Percentiles rank a stretch among this genome's conserved stretches.
These are phyloP conservation scores for Pythium brachiatum DNA, from an alignment of 352 stramenopile genomes.

Conservation along the genomic window DNA sequence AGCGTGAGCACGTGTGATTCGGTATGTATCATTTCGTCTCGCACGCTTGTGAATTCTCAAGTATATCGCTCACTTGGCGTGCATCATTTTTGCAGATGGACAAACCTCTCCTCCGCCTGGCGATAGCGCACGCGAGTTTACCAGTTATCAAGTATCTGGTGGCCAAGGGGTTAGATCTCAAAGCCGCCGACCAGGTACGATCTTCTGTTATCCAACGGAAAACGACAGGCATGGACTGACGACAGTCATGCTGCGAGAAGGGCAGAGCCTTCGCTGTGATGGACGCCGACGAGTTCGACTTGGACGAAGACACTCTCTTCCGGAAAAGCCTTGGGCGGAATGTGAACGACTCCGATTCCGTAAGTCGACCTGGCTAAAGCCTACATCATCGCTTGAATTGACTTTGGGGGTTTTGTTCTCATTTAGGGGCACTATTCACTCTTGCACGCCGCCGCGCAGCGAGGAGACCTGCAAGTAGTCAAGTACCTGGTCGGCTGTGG, in stretches of 20 bases:
- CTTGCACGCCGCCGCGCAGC: slow-evolving; percentile 4
- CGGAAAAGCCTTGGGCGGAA: neutral
- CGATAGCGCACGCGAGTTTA: slow-evolving; percentile 3
- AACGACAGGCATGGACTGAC: no score
- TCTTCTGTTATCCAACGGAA: neutral
- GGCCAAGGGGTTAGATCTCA: neutral
- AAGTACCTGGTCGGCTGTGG: slow-evolving; percentile 4
- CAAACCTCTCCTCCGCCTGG: slow-evolving; percentile 7
- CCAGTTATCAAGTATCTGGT: slow-evolving; percentile 8
- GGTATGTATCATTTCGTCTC: neutral
- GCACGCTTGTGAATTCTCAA: neutral
- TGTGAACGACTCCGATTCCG: neutral
- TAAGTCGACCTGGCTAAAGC: no score
- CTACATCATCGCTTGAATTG: no score
- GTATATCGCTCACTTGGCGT: neutral
- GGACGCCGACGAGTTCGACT: slow-evolving; percentile 3
- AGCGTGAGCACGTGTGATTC: neutral
- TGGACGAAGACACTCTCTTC: slow-evolving; percentile 6
- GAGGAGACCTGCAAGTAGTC: slow-evolving; percentile 2
- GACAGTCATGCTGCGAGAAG: no score
- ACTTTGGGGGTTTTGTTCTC: no score
- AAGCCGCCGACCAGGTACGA: slow-evolving; percentile 5
- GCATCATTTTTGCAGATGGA: neutral
- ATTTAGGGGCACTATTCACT: slow-evolving; percentile 4
- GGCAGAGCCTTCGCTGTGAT: slow-evolving; percentile 6